Evolutionary conservation across 495 filamentous ascomycete species (phyloP).

Genomic region (Durotheca rogersii): DNA sequence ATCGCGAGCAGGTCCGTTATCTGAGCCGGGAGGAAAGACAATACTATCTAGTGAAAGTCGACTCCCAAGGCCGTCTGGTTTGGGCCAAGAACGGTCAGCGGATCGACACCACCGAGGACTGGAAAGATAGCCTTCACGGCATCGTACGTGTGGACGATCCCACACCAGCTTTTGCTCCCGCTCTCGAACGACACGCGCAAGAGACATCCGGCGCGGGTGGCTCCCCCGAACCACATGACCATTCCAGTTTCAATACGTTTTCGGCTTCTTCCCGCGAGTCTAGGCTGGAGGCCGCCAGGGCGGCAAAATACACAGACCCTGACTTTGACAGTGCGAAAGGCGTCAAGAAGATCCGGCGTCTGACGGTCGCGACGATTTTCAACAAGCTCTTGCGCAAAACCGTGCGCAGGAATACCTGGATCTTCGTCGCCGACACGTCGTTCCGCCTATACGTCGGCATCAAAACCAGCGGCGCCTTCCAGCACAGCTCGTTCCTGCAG

Average conservation of each 20-base stretch:
- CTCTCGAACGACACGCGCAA: slow-evolving; percentile 20
- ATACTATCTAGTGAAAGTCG: slow-evolving; percentile 71
- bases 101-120: slow-evolving; percentile 74
- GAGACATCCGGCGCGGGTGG: slow-evolving; percentile 21
- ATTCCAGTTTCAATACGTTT: slow-evolving; percentile 10
- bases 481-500: slow-evolving; percentile 85
- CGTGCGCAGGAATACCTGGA: slow-evolving; percentile 80
- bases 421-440: slow-evolving; percentile 84
- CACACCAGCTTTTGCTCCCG: slow-evolving; percentile 50
- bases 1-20: slow-evolving; percentile 71
- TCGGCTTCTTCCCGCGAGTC: slow-evolving; percentile 26
- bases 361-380: slow-evolving; percentile 67
- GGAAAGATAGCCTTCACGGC: slow-evolving; percentile 75
- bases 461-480: slow-evolving; percentile 84
- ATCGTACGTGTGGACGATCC: slow-evolving; percentile 68
- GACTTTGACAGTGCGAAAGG: slow-evolving; percentile 57
- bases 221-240: slow-evolving; percentile 11
- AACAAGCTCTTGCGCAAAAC: slow-evolving; percentile 70
- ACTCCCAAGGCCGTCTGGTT: slow-evolving; percentile 63
- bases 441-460: slow-evolving; percentile 89
- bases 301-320: slow-evolving; percentile 54
- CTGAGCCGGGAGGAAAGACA: slow-evolving; percentile 69
- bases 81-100: slow-evolving; percentile 78
- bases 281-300: slow-evolving; percentile 42
- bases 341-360: slow-evolving; percentile 62